Evolutionary conservation across 148 eudicot genomes (phyloP).

Genomic region (Arbutus unedo): DNA sequence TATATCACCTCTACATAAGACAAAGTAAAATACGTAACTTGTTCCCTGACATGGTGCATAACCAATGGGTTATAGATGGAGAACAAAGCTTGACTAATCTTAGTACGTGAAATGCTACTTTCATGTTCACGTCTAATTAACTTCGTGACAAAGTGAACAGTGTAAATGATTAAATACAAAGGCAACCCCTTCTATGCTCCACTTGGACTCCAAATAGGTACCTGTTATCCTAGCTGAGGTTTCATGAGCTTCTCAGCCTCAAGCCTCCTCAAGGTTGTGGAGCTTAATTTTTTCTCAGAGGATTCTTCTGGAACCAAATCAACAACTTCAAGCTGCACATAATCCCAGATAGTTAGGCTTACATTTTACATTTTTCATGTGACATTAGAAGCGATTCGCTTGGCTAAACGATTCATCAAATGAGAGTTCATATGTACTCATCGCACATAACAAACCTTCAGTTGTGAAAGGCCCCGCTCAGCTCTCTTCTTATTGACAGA

Average conservation of each 20-base stretch:
- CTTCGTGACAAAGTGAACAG: background rate
- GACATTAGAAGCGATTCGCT: background rate
- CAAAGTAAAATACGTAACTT: background rate
- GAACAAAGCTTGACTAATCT: background rate
- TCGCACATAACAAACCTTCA: constrained; percentile 49
- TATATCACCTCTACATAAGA: background rate
- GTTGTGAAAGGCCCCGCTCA: constrained; percentile 69
- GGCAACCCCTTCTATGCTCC: background rate
- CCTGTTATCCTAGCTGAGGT: constrained; percentile 22
- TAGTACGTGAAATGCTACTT: background rate
- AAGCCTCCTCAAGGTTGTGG: constrained; percentile 71
- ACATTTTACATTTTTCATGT: background rate
- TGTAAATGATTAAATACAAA: background rate
- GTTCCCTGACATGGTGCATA: background rate
- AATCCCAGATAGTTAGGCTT: background rate
- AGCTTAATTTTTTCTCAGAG: constrained; percentile 76
- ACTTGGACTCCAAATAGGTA: constrained; percentile 3
- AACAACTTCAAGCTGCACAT: constrained; percentile 85
- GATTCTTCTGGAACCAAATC: constrained; percentile 69
- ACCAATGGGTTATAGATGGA: background rate
- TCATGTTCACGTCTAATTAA: background rate
- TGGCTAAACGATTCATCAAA: background rate
- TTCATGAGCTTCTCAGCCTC: constrained; percentile 66
- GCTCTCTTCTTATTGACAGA: constrained; percentile 86
- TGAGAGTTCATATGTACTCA: background rate